Percentiles rank a stretch among this genome's conserved stretches.
Evolutionary conservation across 2,329 filamentous ascomycete species (phyloP).

Genomic region (Aspergillus sp.): DNA sequence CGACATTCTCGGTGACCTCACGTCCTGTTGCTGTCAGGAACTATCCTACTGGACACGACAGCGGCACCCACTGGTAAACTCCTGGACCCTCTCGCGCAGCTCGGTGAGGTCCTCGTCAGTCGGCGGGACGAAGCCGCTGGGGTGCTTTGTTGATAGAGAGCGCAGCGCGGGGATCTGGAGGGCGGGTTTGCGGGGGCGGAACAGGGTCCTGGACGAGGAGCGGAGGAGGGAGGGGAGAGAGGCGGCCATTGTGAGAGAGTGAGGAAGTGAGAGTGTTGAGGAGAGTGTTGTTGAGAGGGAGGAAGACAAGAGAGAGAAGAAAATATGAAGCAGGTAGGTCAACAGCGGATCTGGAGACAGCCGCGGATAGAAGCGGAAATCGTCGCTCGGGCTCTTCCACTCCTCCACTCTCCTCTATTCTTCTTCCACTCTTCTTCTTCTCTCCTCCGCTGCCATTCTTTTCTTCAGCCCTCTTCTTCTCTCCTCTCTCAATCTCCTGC

Average conservation of each 20-base stretch:
- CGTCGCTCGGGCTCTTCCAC: constrained; percentile 27
- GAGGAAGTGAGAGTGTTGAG: neutral
- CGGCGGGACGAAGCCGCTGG: constrained; percentile 55
- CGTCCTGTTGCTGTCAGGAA: constrained; percentile 43
- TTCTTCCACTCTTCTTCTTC: constrained; percentile 9
- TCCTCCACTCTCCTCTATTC: constrained; percentile 3
- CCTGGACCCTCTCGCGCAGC: constrained; percentile 72
- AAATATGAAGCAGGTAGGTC: neutral
- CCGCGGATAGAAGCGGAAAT: constrained; percentile 40
- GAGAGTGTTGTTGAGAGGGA: neutral
- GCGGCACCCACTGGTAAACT: constrained; percentile 58
- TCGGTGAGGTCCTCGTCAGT: constrained; percentile 65
- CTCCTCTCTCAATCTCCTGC: neutral
- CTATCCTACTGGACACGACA: neutral
- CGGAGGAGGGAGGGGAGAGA: constrained; percentile 26
- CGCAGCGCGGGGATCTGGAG: constrained; percentile 24
- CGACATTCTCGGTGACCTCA: constrained; percentile 77
- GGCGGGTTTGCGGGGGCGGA: constrained; percentile 17
- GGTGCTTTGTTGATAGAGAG: constrained; percentile 59
- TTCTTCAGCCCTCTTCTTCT: neutral
- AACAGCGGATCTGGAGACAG: constrained; percentile 9
- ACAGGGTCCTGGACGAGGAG: constrained; percentile 21
- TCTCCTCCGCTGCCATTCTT: constrained; percentile 7
- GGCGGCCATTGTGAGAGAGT: constrained; percentile 21
- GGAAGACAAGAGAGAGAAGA: constrained; percentile 4